These are phyloP conservation scores for Hippophae tibetana DNA, from an alignment of 306 rosid genomes.

Conservation along the genomic window DNA sequence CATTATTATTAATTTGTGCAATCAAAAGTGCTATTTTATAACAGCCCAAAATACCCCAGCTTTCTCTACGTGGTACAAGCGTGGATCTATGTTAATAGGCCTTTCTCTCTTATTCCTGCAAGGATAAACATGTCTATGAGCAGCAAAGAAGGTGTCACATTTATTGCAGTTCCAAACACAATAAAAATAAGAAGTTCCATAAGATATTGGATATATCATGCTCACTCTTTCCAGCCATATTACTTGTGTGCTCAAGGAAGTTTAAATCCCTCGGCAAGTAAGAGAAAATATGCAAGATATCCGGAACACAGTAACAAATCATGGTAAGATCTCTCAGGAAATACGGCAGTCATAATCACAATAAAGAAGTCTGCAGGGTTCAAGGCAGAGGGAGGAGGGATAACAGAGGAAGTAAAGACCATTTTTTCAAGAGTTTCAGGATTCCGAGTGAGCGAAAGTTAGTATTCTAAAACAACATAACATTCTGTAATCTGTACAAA, in stretches of 20 bases:
- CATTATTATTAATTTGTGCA: too few relatives aligned
- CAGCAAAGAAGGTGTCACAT: slow-evolving; percentile 1
- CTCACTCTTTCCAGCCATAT: slow-evolving; percentile 96
- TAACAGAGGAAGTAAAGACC: too few relatives aligned
- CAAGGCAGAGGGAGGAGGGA: too few relatives aligned
- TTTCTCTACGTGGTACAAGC: slow-evolving; percentile 64
- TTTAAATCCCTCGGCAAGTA: slow-evolving; percentile 80
- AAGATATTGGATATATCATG: slow-evolving; percentile 3
- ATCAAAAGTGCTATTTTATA: too few relatives aligned
- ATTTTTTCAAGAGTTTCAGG: too few relatives aligned
- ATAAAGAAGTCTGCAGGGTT: too few relatives aligned
- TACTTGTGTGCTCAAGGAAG: slow-evolving; percentile 78
- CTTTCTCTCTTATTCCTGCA: slow-evolving; percentile 63
- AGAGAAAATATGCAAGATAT: slow-evolving; percentile 75
- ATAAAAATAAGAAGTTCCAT: slow-evolving; percentile 7
- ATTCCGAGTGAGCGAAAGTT: too few relatives aligned
- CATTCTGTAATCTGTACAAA: too few relatives aligned
- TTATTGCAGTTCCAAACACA: neutral
- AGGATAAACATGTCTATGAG: slow-evolving; percentile 6
- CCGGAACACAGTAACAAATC: slow-evolving; percentile 31
- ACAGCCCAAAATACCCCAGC: slow-evolving; percentile 93
- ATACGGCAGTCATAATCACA: neutral
- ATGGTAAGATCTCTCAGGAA: neutral
- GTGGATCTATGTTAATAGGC: slow-evolving; percentile 78
- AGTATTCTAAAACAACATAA: too few relatives aligned